These are phyloP conservation scores for Morella rubra DNA, from an alignment of 306 rosid genomes.

Conservation along the genomic window DNA sequence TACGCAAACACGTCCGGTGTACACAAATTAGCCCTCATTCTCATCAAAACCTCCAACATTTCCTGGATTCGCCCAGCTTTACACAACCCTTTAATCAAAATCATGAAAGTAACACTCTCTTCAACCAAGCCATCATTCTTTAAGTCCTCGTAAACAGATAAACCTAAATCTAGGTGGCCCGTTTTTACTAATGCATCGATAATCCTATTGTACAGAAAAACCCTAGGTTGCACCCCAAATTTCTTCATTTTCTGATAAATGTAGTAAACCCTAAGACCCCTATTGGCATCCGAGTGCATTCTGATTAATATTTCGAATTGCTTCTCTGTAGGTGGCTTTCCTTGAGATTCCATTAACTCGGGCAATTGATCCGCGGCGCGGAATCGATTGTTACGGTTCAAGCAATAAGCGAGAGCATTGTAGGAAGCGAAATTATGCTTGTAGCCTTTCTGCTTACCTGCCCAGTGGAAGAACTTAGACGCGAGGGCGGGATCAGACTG, in stretches of 20 bases:
- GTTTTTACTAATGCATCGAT: constrained; percentile 73
- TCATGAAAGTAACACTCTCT: constrained; percentile 76
- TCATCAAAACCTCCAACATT: constrained; percentile 55
- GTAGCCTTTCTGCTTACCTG: constrained; percentile 67
- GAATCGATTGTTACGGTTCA: constrained; percentile 56
- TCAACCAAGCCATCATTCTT: constrained; percentile 63
- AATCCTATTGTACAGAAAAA: constrained; percentile 71
- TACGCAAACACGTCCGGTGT: constrained; percentile 82
- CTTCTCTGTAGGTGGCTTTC: constrained; percentile 78
- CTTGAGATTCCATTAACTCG: constrained; percentile 76
- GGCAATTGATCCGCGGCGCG: constrained; percentile 69
- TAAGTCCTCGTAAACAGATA: constrained; percentile 68
- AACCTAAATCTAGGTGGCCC: constrained; percentile 53
- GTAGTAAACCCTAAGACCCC: constrained; percentile 69
- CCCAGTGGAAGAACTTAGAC: constrained; percentile 79
- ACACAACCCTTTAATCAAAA: constrained; percentile 76
- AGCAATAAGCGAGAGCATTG: constrained; percentile 71
- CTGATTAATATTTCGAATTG: constrained; percentile 82
- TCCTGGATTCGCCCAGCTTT: constrained; percentile 60
- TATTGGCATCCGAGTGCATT: constrained; percentile 69
- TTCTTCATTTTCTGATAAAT: constrained; percentile 77
- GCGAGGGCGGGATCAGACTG: constrained; percentile 52
- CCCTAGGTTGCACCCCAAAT: constrained; percentile 69
- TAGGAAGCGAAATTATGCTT: constrained; percentile 64
- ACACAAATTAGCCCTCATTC: constrained; percentile 70